Percentiles rank a stretch among this genome's conserved stretches.
Conservation (phyloP, 768 basidiomycete genomes). For the Mycena latifolia region DNA sequence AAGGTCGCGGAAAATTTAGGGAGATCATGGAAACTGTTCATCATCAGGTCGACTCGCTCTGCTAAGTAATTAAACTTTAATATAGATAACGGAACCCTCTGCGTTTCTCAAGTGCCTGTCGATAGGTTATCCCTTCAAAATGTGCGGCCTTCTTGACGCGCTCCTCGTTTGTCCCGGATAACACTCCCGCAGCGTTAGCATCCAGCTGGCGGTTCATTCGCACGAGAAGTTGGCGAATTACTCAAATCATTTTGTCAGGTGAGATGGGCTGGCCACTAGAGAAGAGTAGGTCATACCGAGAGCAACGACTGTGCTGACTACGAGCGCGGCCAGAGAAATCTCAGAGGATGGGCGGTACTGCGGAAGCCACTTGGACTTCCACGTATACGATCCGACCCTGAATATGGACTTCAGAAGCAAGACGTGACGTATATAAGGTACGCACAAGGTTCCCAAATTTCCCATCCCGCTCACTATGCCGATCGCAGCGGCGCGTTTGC, state of each 20-base stretch:
- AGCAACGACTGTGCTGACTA: conserved; percentile 45
- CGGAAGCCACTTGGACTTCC: conserved; percentile 58
- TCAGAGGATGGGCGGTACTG: conserved; percentile 57
- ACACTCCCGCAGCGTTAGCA: conserved; percentile 43
- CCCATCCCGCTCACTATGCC: conserved; percentile 61
- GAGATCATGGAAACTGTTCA: too few relatives aligned
- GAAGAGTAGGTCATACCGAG: conserved; percentile 43
- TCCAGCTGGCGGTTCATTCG: conserved; percentile 55
- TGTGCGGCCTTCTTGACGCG: conserved; percentile 60
- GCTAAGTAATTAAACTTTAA: conserved; percentile 38
- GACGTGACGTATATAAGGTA: background rate
- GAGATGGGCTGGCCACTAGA: background rate
- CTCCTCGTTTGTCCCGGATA: conserved; percentile 47
- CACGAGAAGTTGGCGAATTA: conserved; percentile 54
- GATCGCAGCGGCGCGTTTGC: conserved; percentile 53
- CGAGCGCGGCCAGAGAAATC: conserved; percentile 51
- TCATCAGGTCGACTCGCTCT: too few relatives aligned
- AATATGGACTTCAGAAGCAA: background rate
- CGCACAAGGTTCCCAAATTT: conserved; percentile 56
- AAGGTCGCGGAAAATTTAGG: too few relatives aligned
- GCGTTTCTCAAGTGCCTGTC: conserved; percentile 54
- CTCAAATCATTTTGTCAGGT: conserved; percentile 36
- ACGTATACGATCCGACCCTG: conserved; percentile 57
- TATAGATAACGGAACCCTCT: conserved; percentile 59
- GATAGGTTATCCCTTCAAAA: conserved; percentile 57